Percentiles rank a stretch among this genome's conserved stretches.
These are phyloP conservation scores for Epichloe elymi DNA, from an alignment of 2,329 filamentous ascomycete genomes.

Conservation along the genomic window DNA sequence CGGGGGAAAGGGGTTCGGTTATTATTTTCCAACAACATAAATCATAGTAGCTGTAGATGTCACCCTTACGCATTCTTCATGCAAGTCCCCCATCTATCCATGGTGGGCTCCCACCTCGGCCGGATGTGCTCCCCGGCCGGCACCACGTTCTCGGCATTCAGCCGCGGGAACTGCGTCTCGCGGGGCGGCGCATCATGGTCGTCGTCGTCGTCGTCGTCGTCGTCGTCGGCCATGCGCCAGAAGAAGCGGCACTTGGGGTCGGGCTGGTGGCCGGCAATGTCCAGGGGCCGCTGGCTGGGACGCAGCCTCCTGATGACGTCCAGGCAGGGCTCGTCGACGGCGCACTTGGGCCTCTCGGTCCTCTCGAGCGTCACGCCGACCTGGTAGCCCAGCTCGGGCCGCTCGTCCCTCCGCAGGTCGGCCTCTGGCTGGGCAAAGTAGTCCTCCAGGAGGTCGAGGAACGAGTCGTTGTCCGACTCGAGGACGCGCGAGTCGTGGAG, in stretches of 20 bases:
- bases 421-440: constrained; percentile 46
- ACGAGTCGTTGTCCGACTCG: constrained; percentile 39
- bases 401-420: constrained; percentile 35
- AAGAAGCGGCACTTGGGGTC: constrained; percentile 53
- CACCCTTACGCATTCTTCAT: constrained; percentile 48
- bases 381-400: constrained; percentile 46
- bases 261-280: constrained; percentile 41
- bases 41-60: too few species aligned
- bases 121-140: constrained; percentile 36
- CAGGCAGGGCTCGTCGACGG: constrained; percentile 47
- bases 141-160: constrained; percentile 42
- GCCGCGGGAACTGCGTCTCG: constrained; percentile 38
- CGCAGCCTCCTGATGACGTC: constrained; percentile 41
- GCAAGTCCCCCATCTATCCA: constrained; percentile 44
- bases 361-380: constrained; percentile 49
- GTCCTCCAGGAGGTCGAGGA: constrained; percentile 50
- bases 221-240: constrained; percentile 36
- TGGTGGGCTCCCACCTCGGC: constrained; percentile 37
- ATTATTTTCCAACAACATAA: too few species aligned
- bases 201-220: too few species aligned
- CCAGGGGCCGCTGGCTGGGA: constrained; percentile 43
- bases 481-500: constrained; percentile 47
- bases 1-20: too few species aligned
- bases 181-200: constrained; percentile 19
- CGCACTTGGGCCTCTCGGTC: constrained; percentile 51